These are phyloP conservation scores for Cryptococcus sp. DNA, from an alignment of 1,284 basidiomycete genomes.

Conservation along the genomic window DNA sequence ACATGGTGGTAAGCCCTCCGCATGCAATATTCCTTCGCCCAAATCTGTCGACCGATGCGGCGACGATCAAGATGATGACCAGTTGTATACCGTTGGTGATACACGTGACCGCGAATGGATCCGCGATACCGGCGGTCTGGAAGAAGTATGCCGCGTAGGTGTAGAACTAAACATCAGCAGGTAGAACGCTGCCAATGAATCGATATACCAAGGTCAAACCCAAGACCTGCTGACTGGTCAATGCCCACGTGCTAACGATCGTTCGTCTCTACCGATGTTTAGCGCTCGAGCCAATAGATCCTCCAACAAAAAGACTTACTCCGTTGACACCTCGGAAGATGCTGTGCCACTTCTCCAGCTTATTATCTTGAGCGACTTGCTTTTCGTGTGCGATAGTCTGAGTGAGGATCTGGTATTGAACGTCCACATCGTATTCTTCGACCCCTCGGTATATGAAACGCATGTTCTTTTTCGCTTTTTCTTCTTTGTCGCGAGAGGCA, in stretches of 20 bases:
- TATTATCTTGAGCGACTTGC: background rate
- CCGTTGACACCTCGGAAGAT: slow-evolving; percentile 9
- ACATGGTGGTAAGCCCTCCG: slow-evolving; percentile 12
- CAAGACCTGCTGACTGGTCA: no score
- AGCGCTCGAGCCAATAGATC: no score
- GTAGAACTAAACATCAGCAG: background rate
- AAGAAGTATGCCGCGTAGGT: background rate
- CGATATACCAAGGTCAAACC: no score
- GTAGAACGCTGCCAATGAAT: slow-evolving; percentile 12
- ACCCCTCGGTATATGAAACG: slow-evolving; percentile 16
- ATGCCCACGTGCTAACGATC: no score
- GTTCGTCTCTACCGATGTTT: no score
- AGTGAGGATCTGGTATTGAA: slow-evolving; percentile 10
- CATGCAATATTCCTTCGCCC: slow-evolving; percentile 9
- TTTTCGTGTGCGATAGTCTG: slow-evolving; percentile 11
- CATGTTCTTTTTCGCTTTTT: slow-evolving; percentile 18
- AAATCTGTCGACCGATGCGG: no score
- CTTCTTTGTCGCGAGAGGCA: slow-evolving; percentile 16
- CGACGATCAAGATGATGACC: no score
- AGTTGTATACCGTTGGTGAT: background rate
- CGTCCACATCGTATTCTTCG: slow-evolving; percentile 15
- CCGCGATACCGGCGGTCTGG: slow-evolving; percentile 7
- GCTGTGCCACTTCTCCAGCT: slow-evolving; percentile 2
- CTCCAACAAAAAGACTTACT: no score
- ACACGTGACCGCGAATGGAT: slow-evolving; percentile 2